Evolutionary conservation across 352 stramenopile genomes (phyloP).

Genomic region (Pythium brassicae): DNA sequence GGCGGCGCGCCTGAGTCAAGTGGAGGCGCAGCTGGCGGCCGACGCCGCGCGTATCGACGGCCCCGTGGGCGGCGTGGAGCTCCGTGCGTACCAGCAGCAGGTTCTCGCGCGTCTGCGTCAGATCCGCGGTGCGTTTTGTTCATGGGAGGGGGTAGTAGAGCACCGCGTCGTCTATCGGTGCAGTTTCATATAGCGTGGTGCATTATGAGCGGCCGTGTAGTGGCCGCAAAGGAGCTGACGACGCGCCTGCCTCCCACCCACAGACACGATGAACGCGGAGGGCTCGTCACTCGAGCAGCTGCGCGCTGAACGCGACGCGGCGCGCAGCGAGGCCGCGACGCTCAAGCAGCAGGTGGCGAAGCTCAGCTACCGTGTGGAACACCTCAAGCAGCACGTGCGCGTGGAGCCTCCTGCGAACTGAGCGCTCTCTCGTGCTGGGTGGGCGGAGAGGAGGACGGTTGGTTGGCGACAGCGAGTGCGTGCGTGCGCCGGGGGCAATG

Average conservation of each 20-base stretch:
- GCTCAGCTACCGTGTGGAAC: slow-evolving; percentile 73
- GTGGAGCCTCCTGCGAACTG: slow-evolving; percentile 18
- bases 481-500: too few relatives aligned
- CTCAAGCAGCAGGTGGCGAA: slow-evolving; percentile 74
- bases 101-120: slow-evolving; percentile 54
- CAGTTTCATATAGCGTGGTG: background rate
- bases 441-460: background rate
- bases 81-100: slow-evolving; percentile 67
- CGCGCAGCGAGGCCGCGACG: slow-evolving; percentile 47
- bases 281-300: slow-evolving; percentile 58
- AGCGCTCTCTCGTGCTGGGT: too few relatives aligned
- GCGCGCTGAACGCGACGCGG: slow-evolving; percentile 55
- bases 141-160: too few relatives aligned
- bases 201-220: too few relatives aligned
- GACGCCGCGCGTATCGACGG: slow-evolving; percentile 38
- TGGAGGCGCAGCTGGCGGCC: slow-evolving; percentile 38
- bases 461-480: too few relatives aligned
- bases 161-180: too few relatives aligned
- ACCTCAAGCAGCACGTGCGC: slow-evolving; percentile 69
- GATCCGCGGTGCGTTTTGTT: slow-evolving; percentile 34
- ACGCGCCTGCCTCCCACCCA: too few relatives aligned
- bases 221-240: too few relatives aligned
- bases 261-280: slow-evolving; percentile 64
- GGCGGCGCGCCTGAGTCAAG: slow-evolving; percentile 35
- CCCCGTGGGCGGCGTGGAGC: slow-evolving; percentile 51